Evolutionary conservation across 164 flowering plant genomes (phyloP).

Genomic region (Chimonanthus praecox): DNA sequence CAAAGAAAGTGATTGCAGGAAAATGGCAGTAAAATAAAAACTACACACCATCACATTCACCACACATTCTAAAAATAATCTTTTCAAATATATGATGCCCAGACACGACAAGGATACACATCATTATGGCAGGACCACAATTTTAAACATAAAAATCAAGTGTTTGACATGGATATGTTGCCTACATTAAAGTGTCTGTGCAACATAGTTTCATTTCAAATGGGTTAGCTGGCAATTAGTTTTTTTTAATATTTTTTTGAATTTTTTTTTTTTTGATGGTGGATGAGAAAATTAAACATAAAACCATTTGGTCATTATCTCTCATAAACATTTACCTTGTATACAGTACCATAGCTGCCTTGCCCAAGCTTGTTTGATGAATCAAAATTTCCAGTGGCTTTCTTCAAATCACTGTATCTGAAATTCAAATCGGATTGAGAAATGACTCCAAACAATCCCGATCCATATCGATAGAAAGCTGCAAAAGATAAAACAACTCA

Average conservation of each 20-base stretch:
- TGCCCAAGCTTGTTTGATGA: constrained; percentile 62
- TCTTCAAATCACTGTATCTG: constrained; percentile 7
- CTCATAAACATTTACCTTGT: constrained; percentile 37
- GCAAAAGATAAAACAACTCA: not conserved
- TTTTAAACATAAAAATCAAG: no score
- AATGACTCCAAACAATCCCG: constrained; percentile 3
- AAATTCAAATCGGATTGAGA: constrained; percentile 6
- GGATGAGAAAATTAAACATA: not conserved
- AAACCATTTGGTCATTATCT: not conserved
- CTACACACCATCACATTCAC: not conserved
- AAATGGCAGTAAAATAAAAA: not conserved
- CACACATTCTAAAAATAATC: not conserved
- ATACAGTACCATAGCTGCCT: constrained; percentile 80
- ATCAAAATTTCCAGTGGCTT: constrained; percentile 18
- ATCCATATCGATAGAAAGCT: constrained; percentile 3
- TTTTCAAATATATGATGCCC: not conserved
- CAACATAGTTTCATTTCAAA: no score
- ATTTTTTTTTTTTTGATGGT: not conserved
- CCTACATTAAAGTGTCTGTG: no score
- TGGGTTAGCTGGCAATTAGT: no score
- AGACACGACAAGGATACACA: no score
- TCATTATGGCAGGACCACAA: no score
- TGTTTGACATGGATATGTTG: no score
- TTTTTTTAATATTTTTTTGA: no score
- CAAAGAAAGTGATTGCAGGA: no score